A percentile compares a stretch with the other conserved stretches of the same genome.
Evolutionary conservation across 1,284 basidiomycete species (phyloP).

Genomic region (Cutaneotrichosporon daszewskae): DNA sequence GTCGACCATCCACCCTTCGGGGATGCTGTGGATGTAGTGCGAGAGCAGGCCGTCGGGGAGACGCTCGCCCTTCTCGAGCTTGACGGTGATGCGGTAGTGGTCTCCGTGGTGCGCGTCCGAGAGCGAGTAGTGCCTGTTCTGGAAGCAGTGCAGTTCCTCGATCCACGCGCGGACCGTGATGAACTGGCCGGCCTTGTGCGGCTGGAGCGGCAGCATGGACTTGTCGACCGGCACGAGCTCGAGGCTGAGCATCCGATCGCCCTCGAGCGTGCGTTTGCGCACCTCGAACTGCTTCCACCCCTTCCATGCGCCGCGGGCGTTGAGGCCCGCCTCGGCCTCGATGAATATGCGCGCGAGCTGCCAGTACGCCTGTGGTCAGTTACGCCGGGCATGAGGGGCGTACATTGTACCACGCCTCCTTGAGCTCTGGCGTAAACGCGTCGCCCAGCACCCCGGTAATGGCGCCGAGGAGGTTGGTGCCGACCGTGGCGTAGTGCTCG

Average conservation of each 20-base stretch:
- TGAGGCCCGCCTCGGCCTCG: slow-evolving; percentile 30
- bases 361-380: slow-evolving; percentile 16
- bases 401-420: slow-evolving; percentile 32
- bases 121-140: slow-evolving; percentile 31
- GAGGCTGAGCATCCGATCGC: slow-evolving; percentile 26
- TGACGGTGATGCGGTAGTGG: slow-evolving; percentile 34
- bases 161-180: slow-evolving; percentile 23
- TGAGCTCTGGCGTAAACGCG: slow-evolving; percentile 30
- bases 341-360: slow-evolving; percentile 32
- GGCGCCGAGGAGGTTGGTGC: slow-evolving; percentile 29
- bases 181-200: slow-evolving; percentile 35
- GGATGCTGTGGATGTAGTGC: slow-evolving; percentile 23
- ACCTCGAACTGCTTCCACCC: slow-evolving; percentile 32
- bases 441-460: slow-evolving; percentile 34
- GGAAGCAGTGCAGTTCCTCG: slow-evolving; percentile 14
- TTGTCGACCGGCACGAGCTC: slow-evolving; percentile 28
- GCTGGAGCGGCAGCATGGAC: slow-evolving; percentile 21
- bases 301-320: slow-evolving; percentile 25
- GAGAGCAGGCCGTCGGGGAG: slow-evolving; percentile 16
- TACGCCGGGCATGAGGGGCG: not conserved
- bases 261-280: slow-evolving; percentile 24
- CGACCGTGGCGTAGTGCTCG: slow-evolving; percentile 36
- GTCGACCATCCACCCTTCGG: slow-evolving; percentile 25
- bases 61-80: slow-evolving; percentile 22
- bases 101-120: slow-evolving; percentile 23